A percentile compares a stretch with the other conserved stretches of the same genome.
phyloP scores from a whole-genome alignment of 495 filamentous ascomycete species.

The Hypoxylon lienhwacheense region DNA sequence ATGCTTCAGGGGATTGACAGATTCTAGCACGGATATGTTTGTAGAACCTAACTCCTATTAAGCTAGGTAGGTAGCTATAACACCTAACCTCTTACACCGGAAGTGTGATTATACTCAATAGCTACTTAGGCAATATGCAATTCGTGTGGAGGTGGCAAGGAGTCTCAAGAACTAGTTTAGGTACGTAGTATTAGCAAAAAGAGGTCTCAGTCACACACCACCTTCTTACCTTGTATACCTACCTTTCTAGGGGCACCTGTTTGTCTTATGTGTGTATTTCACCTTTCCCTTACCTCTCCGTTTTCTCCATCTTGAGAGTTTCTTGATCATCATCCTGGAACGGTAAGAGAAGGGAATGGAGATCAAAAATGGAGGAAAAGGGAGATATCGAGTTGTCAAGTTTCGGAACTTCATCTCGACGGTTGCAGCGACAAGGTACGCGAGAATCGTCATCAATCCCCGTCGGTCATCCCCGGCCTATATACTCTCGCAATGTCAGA shows the following conservation, averaged over 20 bases:
- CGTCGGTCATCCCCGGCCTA: too few relatives aligned
- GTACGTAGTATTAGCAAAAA: too few relatives aligned
- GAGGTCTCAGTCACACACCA: conserved; percentile 19
- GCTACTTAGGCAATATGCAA: too few relatives aligned
- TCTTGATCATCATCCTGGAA: conserved; percentile 27
- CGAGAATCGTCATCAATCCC: conserved; percentile 13
- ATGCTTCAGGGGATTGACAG: conserved; percentile 8
- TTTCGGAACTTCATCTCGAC: conserved; percentile 32
- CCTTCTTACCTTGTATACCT: neutral
- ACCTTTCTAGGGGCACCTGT: too few relatives aligned
- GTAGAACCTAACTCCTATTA: conserved; percentile 16
- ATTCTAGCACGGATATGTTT: conserved; percentile 5
- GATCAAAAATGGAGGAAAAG: too few relatives aligned
- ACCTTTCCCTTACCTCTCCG: conserved; percentile 6
- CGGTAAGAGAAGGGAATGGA: too few relatives aligned
- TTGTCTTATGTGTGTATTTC: neutral
- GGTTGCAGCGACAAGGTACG: conserved; percentile 27
- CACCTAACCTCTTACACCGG: neutral
- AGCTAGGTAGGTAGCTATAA: too few relatives aligned
- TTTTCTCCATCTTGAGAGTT: conserved; percentile 10
- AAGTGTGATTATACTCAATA: too few relatives aligned
- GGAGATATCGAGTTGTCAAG: conserved; percentile 19
- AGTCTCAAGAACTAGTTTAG: too few relatives aligned
- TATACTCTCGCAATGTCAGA: conserved; percentile 9
- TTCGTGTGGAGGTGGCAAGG: too few relatives aligned